Conservation (phyloP, 176 grass and related monocot species). For the bread wheat (Triticum aestivum) region IWGSC_CS_RefSeq_v2.1 NC_057800.1:96664641-96665140, state of each 20-base stretch:
- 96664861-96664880: background rate
- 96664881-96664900: constrained; percentile 23
- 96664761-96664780: background rate
- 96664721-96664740: background rate
- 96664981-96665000: constrained; percentile 72
- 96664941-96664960: constrained; percentile 74
- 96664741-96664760: background rate
- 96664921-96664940: background rate
- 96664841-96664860: background rate
- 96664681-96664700: background rate
- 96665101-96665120: background rate
- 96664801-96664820: background rate
- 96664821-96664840: background rate
- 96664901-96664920: background rate
- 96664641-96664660: background rate
- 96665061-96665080: constrained; percentile 97
- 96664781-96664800: background rate
- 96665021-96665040: constrained; percentile 75
- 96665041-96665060: constrained; percentile 74
- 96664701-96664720: background rate
- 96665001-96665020: constrained; percentile 49
- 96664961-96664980: constrained; percentile 76
- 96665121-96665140: background rate
- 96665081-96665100: constrained; percentile 43
- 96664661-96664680: background rate